Evolutionary conservation across 371 early-diverging fungal genomes (phyloP), one percentile per base, ranked within the genome.

Genomic region (Mortierella sp.): DNA sequence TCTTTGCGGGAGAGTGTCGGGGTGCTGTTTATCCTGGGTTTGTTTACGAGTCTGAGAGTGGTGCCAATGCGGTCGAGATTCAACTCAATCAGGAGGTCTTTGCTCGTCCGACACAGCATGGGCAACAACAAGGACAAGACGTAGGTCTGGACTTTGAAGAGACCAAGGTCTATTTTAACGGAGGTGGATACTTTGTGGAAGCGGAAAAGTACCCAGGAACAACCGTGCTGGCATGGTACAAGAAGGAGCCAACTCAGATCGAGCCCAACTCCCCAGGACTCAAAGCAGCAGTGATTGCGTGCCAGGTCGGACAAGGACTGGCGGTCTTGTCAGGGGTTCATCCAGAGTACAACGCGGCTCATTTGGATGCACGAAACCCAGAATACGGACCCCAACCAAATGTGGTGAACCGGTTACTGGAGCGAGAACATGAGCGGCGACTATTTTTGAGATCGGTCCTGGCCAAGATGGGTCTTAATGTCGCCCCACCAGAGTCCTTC

Each of bases 21-120:
- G 98, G 98, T 0, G 93, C 94, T 8, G 91, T 93, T 1, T 94
- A 92, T 51, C 93, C 93, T 13, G 96, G 95, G 3, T 98, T 96
- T 83, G 90, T 91, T 40, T 97, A 98, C 83, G 93, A 94, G 61
- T 91, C 91, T 31, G 97, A 98, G 77, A 86, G 82, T 48, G 96
- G 96, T 5, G 95, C 82, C 5, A 81, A 43, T 26, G 80, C 81
- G 11, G 80, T 86, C 11, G 48, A 61, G 31, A 81, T 79, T 40
- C 24, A 57, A 51, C 48, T 81, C n/a, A 82, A 83, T 34, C n/a
- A 31, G 3, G 69, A 76, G 1, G 26, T 74, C 43, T 71, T 83
- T 80, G 44, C 71, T 24, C 21, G 5, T 24, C 64, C 21, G 21
- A 64, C 40, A 64, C 37, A 64, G 37, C 64, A 64, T 16, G 13